Evolutionary conservation across 176 grass and related monocot species (phyloP), one percentile per base, ranked within the genome.

Genomic region (Otatea glauca): DNA sequence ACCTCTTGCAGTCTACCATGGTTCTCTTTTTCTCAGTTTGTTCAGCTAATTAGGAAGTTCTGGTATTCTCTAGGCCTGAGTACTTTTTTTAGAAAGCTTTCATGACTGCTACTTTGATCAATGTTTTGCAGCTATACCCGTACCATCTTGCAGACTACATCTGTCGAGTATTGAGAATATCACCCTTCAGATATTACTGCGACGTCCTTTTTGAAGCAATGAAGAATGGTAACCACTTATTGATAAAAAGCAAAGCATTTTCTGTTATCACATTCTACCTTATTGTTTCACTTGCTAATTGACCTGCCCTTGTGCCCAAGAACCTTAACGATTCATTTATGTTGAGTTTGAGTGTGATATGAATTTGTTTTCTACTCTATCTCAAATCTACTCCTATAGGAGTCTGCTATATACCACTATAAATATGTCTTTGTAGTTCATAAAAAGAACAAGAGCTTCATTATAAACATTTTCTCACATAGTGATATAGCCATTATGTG

Each of bases 131-230:
- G 96, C 86, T 98, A 81, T 98, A 93, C 77, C 93, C 96, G 6
- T 95, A 98, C 78, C 96, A 95, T 87, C 88, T 98, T 67, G 88
- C 96, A 35, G 91, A 95, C 66, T 86, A 92, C 83, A 86, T 93
- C 44, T 94, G 96, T 65, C 93, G 89, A 68, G 96, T 92, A 27
- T 87, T 98, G 93, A 89, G 96, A 41, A 89, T 94, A 45, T 92
- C 96, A 34, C 85, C 96, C 34, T 98, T 98, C 75, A 92, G 65
- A 94, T 98, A 95, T 81, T 98, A 95, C 8, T 98, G 93, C 38
- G 93, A 98, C 34, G 81, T 98, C 73, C 86, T 98, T 84, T 98
- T 95, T 38, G 92, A 95, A 90, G 93, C 94, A 78, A 95, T 98
- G 91, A 98, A 93, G 80, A 98, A 98, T 56, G 96, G 96, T 95